Conservation (phyloP, 2,329 filamentous ascomycete species). For the Kalaharituber pfeilii region DNA sequence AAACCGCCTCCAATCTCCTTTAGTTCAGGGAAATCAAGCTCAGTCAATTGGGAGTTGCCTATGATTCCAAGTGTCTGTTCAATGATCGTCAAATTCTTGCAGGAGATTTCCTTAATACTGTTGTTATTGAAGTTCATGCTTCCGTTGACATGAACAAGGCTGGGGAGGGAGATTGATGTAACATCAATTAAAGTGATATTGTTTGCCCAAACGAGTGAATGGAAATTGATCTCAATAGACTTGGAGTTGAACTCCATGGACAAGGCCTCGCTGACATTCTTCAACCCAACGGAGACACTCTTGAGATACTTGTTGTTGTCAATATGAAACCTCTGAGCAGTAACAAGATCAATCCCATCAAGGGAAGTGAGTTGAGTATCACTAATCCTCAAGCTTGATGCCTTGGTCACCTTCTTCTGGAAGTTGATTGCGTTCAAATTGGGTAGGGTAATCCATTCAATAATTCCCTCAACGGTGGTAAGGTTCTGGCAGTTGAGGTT, state of each 20-base stretch:
- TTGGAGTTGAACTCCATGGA: conserved; percentile 67
- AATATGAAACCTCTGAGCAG: conserved; percentile 58
- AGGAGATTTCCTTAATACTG: conserved; percentile 43
- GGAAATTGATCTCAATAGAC: conserved; percentile 50
- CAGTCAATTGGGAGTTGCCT: conserved; percentile 45
- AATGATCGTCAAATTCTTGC: conserved; percentile 54
- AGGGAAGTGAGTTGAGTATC: conserved; percentile 73
- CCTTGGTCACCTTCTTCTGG: conserved; percentile 47
- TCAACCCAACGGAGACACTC: conserved; percentile 57
- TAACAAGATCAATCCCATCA: conserved; percentile 60
- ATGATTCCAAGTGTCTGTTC: conserved; percentile 46
- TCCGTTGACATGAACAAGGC: conserved; percentile 53
- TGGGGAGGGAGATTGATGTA: conserved; percentile 54
- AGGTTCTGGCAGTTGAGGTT: not conserved
- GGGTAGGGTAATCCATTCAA: conserved; percentile 57
- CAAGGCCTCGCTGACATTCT: conserved; percentile 53
- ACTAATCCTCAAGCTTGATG: conserved; percentile 52
- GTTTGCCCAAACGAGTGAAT: conserved; percentile 58
- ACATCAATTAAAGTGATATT: conserved; percentile 74
- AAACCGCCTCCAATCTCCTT: conserved; percentile 58
- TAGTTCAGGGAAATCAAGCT: conserved; percentile 58
- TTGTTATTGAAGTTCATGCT: conserved; percentile 75
- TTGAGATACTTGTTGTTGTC: conserved; percentile 77
- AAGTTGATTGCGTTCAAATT: conserved; percentile 43
- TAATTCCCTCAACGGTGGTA: conserved; percentile 48